Base-by-base conservation (phyloP, 2,329 filamentous ascomycete genomes). In the Fusarium cyanostomum region DNA sequence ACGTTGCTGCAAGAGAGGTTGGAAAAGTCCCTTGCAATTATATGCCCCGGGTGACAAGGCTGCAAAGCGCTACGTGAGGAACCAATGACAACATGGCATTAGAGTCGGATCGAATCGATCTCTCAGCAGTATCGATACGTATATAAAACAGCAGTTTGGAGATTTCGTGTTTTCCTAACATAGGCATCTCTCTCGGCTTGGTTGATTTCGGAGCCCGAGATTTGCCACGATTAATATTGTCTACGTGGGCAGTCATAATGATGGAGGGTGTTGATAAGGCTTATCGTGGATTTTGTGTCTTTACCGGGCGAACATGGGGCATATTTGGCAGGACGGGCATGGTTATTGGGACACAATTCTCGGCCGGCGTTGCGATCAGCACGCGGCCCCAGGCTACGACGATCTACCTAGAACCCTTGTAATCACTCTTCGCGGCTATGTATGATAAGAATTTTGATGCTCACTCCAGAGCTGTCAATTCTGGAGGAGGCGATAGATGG, bases 371-470 rank as follows among this genome's bases (percentile, higher is more conserved):
- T 63, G 56, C 51, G 51, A 59, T 50, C 53, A 63, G 56, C 49
- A 56, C 46, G 55, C 56, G 58, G 59, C 53, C 61, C 64, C 56
- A 61, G 69, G 66, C 66, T 64, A 71, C 59, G 69, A 71, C 59
- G 59, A 71, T 69, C 63, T 70, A 70, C 67, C 62, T 71, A 71
- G 64, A 62, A 71, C 69, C 67, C 69, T 71, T 71, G 64, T 71
- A 71, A 71, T 71, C 66, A 69, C 66, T 66, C 52, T 71, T 71
- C 66, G 69, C 61, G 60, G 59, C 52, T 70, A 65, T 68, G 69
- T 71, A 71, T 70, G 69, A 71, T 71, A 71, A 64, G 68, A 66
- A 54, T 58, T 51, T 63, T 59, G 28, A 59, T 60, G 52, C 46
- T 26, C 50, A 16, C 21, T 59, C 52, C 50, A 56, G 57, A 45